A percentile compares a stretch with the other conserved stretches of the same genome.
Conservation (phyloP, 257 asterid genomes). For the Solanum clarkiae region DNA sequence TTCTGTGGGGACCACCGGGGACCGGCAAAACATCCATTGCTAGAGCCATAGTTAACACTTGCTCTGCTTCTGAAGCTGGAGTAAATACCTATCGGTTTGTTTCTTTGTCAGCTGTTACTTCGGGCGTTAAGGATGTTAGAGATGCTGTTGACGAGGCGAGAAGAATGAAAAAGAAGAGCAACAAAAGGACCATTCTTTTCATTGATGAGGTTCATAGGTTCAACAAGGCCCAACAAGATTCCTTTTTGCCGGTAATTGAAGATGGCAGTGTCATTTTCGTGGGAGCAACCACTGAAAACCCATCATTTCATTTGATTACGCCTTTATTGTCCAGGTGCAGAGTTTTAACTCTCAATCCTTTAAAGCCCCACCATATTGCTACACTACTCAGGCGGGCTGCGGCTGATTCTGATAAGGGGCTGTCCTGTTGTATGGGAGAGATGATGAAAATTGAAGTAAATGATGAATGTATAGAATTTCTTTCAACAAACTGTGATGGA, state of each 20-base stretch:
- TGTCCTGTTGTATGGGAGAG: slow-evolving; percentile 1
- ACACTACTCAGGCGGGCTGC: slow-evolving; percentile 34
- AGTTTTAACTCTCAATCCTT: slow-evolving; percentile 45
- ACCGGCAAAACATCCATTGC: slow-evolving; percentile 87
- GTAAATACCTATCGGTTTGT: slow-evolving; percentile 28
- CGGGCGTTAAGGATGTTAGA: slow-evolving; percentile 81
- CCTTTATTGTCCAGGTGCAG: slow-evolving; percentile 77
- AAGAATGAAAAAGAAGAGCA: slow-evolving; percentile 11
- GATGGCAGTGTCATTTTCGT: slow-evolving; percentile 74
- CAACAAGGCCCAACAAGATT: slow-evolving; percentile 84
- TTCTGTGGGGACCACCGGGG: slow-evolving; percentile 93
- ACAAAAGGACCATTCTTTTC: slow-evolving; percentile 45
- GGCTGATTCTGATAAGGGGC: slow-evolving; percentile 25
- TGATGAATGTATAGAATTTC: slow-evolving; percentile 35
- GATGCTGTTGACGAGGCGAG: slow-evolving; percentile 66
- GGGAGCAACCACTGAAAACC: slow-evolving; percentile 94
- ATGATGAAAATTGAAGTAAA: slow-evolving; percentile 6
- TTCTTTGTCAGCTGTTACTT: slow-evolving; percentile 64
- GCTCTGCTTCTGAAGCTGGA: not conserved
- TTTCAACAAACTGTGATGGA: slow-evolving; percentile 56
- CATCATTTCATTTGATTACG: slow-evolving; percentile 71
- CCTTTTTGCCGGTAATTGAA: slow-evolving; percentile 76
- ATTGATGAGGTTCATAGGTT: slow-evolving; percentile 92
- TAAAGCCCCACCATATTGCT: slow-evolving; percentile 37
- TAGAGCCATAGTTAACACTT: slow-evolving; percentile 41